Evolutionary conservation across 306 rosid species (phyloP), one percentile per base, ranked within the genome.

Genomic region (Myrica gale): DNA sequence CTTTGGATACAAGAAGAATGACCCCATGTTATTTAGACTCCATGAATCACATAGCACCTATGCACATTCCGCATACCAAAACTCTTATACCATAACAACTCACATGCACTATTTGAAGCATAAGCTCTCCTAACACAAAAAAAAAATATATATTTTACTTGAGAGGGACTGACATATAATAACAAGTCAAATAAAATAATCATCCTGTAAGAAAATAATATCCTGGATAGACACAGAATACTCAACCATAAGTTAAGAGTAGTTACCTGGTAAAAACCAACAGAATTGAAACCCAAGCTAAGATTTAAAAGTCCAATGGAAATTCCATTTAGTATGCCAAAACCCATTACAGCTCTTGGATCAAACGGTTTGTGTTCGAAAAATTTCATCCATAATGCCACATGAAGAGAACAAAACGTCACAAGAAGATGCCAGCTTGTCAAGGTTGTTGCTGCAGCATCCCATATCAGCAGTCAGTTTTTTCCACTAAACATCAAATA

Each of bases 391-490:
- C 84, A 84, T 66, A 80, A 75, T 7, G 91, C 91, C 81, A 84
- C 85, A 39, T 87, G 88, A 78, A 87, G 91, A 60, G 91, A 87
- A 78, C 88, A 87, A 80, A 87, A 87, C 52, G 91, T 87, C 58
- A 87, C 88, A 67, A 87, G 87, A 9, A 84, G 84, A 80, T 87
- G 91, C 91, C 91, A 87, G 53, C 91, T 87, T 72, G 91, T 87
- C 84, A 87, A 80, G 71, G 88, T 87, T 69, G 88, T 87, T 47
- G 91, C 91, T 87, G 67, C 70, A 58, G 23, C 50, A 65, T 9
- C 50, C 11, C 69, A 42, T 42, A 65, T 65, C 10, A n/a, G 7
- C 8, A 17, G 70, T 65, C 8, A 65, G 70, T 65, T 17, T 42
- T 42, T 5, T 65, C 50, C 7, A 42, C 32, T 16, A 65, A 6